Evolutionary conservation across 371 early-diverging fungal genomes (phyloP).

Genomic region (Dichotomocladium elegans): DNA sequence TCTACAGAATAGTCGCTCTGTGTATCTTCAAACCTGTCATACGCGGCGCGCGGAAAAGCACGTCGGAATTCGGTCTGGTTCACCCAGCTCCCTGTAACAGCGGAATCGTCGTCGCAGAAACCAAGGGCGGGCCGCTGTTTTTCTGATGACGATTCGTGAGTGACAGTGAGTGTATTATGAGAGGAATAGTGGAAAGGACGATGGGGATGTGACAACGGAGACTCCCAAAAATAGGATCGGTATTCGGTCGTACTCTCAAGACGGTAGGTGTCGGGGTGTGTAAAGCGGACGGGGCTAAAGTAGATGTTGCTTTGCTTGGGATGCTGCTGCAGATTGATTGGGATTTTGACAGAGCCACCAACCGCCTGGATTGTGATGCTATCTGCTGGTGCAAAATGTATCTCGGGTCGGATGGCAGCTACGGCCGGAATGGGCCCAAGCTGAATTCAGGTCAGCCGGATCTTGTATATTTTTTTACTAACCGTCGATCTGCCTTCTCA

Average conservation of each 20-base stretch:
- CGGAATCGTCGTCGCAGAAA: slow-evolving; percentile 4
- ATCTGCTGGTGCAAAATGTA: slow-evolving; percentile 29
- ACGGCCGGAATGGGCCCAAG: slow-evolving; percentile 41
- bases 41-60: slow-evolving; percentile 1
- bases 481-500: too few species aligned
- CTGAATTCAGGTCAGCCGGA: too few species aligned
- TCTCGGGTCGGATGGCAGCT: slow-evolving; percentile 15
- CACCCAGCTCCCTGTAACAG: slow-evolving; percentile 17
- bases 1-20: slow-evolving; percentile 8
- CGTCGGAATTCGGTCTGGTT: slow-evolving; percentile 5
- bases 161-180: slow-evolving; percentile 15
- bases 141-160: not conserved
- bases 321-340: slow-evolving; percentile 23
- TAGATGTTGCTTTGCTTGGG: slow-evolving; percentile 22
- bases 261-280: slow-evolving; percentile 11
- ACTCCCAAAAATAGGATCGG: slow-evolving; percentile 41
- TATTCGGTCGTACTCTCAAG: slow-evolving; percentile 28
- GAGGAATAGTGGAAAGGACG: slow-evolving; percentile 28
- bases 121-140: not conserved
- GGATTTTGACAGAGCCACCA: slow-evolving; percentile 11
- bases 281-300: slow-evolving; percentile 23
- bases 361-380: slow-evolving; percentile 26
- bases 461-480: too few species aligned
- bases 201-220: slow-evolving; percentile 24
- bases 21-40: slow-evolving; percentile 7